Evolutionary conservation across 1,139 yeast species (phyloP), one percentile per base, ranked within the genome.

Genomic region (Zygosaccharomyces sapae): DNA sequence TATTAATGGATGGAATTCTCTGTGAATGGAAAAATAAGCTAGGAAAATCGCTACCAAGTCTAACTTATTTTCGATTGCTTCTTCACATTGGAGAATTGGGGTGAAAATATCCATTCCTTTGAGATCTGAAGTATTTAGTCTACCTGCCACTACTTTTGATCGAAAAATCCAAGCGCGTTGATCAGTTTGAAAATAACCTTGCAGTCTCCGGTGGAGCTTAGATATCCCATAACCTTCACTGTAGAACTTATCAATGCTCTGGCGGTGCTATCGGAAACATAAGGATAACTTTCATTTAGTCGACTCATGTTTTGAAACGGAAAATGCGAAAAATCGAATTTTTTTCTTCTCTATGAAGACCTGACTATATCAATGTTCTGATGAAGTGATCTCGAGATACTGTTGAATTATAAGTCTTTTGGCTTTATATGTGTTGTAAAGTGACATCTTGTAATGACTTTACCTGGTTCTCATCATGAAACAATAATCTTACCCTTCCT

Each of bases 11-110:
- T 54, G 55, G 30, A 58, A 46, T 25, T 33, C 45, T 7, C 42
- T 46, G 29, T 46, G 49, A 24, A 55, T 52, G 3, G 61, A 56
- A 35, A 55, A 57, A 33, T 53, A 55, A n/a, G 62, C 61, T 37
- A 57, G 37, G 24, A 55, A 44, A 4, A 51, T 41, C 3, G 58
- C 58, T 18, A 52, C 49, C 12, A 57, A 31, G 31, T 52, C 57
- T 25, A 41, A 18, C 36, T 48, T 51, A 7, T 34, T 16, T 31
- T 33, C 37, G 10, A 44, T 8, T 12, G 16, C 19, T 10, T 36
- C 37, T 39, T 24, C 7, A 49, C 54, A 34, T 2, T 57, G 19
- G 54, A 59, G 25, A 27, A 56, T 55, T 27, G 49, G 57, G 36
- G 54, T 43, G 40, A 55, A 53, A 16, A 53, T 36, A 29, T 55